Conservation (phyloP, 768 basidiomycete genomes). For the Lyophyllum decastes region DNA sequence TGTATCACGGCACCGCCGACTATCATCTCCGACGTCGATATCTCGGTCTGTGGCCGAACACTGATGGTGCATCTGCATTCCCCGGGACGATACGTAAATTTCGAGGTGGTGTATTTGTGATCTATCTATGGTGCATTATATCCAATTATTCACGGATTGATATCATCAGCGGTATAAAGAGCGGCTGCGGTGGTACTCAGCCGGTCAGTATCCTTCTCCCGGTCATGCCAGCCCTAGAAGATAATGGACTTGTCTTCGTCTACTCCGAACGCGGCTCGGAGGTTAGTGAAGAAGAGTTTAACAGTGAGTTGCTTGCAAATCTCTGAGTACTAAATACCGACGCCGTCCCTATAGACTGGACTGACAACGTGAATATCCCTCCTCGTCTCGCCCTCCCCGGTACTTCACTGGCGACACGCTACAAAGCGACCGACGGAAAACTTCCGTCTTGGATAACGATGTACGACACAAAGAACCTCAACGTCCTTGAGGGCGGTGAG, state of each 20-base stretch:
- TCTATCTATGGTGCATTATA: too few species aligned
- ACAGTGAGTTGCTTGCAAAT: conserved; percentile 19
- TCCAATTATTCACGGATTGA: too few species aligned
- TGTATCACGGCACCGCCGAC: too few species aligned
- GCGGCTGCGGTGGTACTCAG: background rate
- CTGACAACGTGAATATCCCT: conserved; percentile 35
- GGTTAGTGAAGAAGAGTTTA: conserved; percentile 29
- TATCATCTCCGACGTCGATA: too few species aligned
- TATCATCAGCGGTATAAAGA: background rate
- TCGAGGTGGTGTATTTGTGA: too few species aligned
- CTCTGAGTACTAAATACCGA: background rate
- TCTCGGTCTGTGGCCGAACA: too few species aligned
- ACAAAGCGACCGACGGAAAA: conserved; percentile 25
- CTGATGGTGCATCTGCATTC: too few species aligned
- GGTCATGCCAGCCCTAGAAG: background rate
- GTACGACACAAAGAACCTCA: conserved; percentile 27
- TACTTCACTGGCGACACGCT: conserved; percentile 27
- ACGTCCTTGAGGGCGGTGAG: conserved; percentile 19
- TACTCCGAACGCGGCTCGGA: conserved; percentile 25
- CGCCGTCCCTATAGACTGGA: conserved; percentile 30
- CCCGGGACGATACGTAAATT: too few species aligned
- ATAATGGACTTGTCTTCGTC: conserved; percentile 29
- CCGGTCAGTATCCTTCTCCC: background rate
- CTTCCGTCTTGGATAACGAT: conserved; percentile 31
- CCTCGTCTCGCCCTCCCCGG: conserved; percentile 29